These are phyloP conservation scores for Blepharisma japonicum DNA, from an alignment of 73 alveolate species.

Conservation along the genomic window DNA sequence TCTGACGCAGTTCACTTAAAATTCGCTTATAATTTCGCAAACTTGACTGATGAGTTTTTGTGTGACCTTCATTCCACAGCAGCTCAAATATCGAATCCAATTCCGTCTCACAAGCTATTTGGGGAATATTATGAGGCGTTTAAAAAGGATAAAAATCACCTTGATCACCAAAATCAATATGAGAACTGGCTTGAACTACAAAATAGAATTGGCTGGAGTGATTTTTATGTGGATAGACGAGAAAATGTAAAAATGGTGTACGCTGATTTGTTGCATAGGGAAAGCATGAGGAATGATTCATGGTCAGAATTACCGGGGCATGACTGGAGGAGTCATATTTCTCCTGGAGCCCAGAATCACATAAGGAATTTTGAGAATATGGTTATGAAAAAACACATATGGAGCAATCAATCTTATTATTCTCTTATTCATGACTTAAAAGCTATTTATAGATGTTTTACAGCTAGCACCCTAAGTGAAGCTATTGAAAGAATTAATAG, in stretches of 20 bases:
- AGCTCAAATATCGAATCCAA: too few relatives aligned
- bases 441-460: not conserved
- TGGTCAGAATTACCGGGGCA: not conserved
- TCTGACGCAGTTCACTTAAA: slow-evolving; percentile 35
- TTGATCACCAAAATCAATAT: too few relatives aligned
- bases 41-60: not conserved
- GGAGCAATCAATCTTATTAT: not conserved
- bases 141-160: too few relatives aligned
- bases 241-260: slow-evolving; percentile 11
- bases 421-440: not conserved
- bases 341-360: not conserved
- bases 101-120: too few relatives aligned
- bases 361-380: not conserved
- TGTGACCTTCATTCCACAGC: too few relatives aligned
- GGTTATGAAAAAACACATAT: not conserved
- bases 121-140: too few relatives aligned
- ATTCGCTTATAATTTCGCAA: not conserved
- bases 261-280: slow-evolving; percentile 1
- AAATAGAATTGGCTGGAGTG: not conserved
- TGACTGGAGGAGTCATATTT: not conserved
- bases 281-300: not conserved
- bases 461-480: slow-evolving; percentile 10
- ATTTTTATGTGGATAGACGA: not conserved
- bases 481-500: not conserved
- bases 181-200: not conserved